Conservation (phyloP, 2,329 filamentous ascomycete genomes). For the Ophiostoma quercus region DNA sequence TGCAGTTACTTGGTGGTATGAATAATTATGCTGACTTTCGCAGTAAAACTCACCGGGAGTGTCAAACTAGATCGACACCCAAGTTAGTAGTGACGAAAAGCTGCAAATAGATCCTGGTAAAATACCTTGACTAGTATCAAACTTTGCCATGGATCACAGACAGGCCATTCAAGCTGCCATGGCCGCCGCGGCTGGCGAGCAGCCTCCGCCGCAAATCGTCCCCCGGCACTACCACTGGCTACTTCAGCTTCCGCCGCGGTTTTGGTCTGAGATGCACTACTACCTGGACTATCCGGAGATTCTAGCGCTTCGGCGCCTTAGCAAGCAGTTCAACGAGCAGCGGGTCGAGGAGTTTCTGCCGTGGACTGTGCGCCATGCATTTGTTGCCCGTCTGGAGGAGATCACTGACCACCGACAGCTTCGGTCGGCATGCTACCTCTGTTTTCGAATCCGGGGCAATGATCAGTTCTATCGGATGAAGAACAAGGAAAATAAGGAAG, state of each 20-base stretch:
- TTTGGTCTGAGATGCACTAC: slow-evolving; percentile 26
- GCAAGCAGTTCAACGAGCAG: slow-evolving; percentile 20
- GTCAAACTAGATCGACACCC: not conserved
- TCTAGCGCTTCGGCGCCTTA: slow-evolving; percentile 22
- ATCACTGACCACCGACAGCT: too few relatives aligned
- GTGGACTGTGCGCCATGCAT: slow-evolving; percentile 21
- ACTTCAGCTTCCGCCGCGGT: slow-evolving; percentile 23
- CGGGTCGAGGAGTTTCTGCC: slow-evolving; percentile 25
- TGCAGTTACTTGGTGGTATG: too few relatives aligned
- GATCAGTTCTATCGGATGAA: slow-evolving; percentile 21
- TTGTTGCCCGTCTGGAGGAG: slow-evolving; percentile 17
- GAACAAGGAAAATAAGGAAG: not conserved
- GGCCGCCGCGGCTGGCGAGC: slow-evolving; percentile 17
- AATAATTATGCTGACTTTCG: not conserved
- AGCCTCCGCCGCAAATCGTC: not conserved
- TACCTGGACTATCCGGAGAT: slow-evolving; percentile 27
- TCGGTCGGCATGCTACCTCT: slow-evolving; percentile 26
- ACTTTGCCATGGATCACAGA: not conserved
- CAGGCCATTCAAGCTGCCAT: slow-evolving; percentile 14
- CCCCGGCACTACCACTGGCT: slow-evolving; percentile 24
- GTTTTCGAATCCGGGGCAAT: slow-evolving; percentile 26
- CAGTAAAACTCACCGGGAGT: not conserved
- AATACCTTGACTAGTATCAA: not conserved
- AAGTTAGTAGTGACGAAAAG: not conserved
- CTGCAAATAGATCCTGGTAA: not conserved